Base-by-base conservation (phyloP, 148 eudicot species). In the Euryodendron excelsum region DNA sequence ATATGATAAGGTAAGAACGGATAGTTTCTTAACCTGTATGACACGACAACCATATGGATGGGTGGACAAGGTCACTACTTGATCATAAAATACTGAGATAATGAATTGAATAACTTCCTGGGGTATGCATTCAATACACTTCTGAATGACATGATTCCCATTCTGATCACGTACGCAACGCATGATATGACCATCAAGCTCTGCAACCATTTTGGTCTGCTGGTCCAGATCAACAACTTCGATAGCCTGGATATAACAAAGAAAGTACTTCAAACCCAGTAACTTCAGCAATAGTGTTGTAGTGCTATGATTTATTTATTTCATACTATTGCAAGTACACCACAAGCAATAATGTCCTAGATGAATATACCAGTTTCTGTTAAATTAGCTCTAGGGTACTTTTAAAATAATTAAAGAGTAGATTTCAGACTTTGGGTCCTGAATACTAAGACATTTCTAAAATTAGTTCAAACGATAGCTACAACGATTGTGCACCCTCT, bases 1-100 rank as follows among this genome's bases (percentile, higher is more conserved):
- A 3, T 15, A 15, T 28, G 30, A 47, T 12, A 63, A 76, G 44
- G 37, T 12, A 21, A 63, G 47, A 34, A n/a, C 21, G 0, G 34
- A 48, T 48, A 47, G 79, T 15, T 76, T 20, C 30, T 65, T 58
- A 33, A 87, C 89, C 87, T 92, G 98, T 81, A 94, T 90, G 72
- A 94, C 98, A 81, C 98, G 98, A 77, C 98, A 94, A 77, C 98
- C 98, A 87, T 94, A 94, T 39, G 98, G 98, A 85, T 94, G 98
- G 56, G 92, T 91, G 47, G 98, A 94, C 78, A 94, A 82, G 6
- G 87, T 87, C 82, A 87, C 91, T 59, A 94, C 90, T 88, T 94
- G 94, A 79, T 89, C 96, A 74, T 85, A 88, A 79, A 94, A 92
- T 55, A 93, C 86, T 25, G 93, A 79, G 74, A 94, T 80, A n/a